Base-by-base conservation (phyloP, 2,329 filamentous ascomycete species). In the Ilyonectria robusta region DNA sequence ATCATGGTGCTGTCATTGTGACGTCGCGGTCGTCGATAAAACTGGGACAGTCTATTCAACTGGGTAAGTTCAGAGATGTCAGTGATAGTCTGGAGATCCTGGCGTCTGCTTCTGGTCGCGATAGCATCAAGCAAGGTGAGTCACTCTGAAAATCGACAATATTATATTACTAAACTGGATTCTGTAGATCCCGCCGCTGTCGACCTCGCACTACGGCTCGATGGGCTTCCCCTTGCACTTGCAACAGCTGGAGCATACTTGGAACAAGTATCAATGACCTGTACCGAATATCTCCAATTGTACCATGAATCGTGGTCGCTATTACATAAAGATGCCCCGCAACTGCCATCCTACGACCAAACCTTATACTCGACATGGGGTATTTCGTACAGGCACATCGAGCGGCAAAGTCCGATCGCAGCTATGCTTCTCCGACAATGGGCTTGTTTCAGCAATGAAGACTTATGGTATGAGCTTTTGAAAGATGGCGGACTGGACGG, bases 381-480 rank as follows among this genome's bases (percentile, higher is more conserved):
- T n/a, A 65, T 85, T 26, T 82, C 81, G 11, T 82, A 78, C 53
- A 54, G 73, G 33, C 71, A 81, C 21, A 76, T 86, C 35, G 57
- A 81, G 68, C 70, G 75, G 19, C 19, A 31, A 33, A 65, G 19
- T 48, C 17, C 62, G 15, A 5, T 42, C 74, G 48, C 71, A 19
- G 80, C 81, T 31, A 70, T 75, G 31, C 74, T 85, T 1, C 78
- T 86, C 17, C 61, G 76, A 17, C 71, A 84, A 17, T 81, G 81
- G 78, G 81, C 80, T n/a, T 82, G 78, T 64, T 82, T 86, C 63
- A 78, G 81, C 66, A 81, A 82, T 67, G 74, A 80, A 15, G 82
- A 84, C 67, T 67, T 86, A 4, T 86, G 80, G 83, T 84, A 78
- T 68, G 78, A 84, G 61, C 76, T 86, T 85, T 4, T 50, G 66